Conservation (phyloP, 1,284 basidiomycete genomes). For the Caloboletus inedulis region DNA sequence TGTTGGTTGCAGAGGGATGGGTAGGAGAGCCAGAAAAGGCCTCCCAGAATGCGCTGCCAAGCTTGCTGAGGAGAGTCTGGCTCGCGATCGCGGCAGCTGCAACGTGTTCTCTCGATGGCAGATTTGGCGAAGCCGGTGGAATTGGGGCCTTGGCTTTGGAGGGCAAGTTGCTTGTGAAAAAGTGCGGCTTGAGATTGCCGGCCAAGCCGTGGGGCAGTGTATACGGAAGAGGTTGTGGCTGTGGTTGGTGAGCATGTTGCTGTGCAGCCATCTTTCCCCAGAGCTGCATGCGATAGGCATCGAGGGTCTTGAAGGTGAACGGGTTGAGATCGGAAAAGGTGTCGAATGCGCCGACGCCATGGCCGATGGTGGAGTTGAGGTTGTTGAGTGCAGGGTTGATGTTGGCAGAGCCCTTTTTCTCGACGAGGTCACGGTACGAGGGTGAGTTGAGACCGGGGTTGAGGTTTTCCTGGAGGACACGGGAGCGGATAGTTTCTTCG, state of each 20-base stretch:
- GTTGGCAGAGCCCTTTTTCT: conserved; percentile 30
- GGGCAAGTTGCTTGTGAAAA: conserved; percentile 37
- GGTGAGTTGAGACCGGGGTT: conserved; percentile 54
- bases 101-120: conserved; percentile 35
- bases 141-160: conserved; percentile 23
- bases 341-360: conserved; percentile 50
- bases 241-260: conserved; percentile 36
- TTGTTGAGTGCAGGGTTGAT: conserved; percentile 26
- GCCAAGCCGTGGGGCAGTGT: conserved; percentile 47
- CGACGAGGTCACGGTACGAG: conserved; percentile 22
- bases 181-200: conserved; percentile 52
- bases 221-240: conserved; percentile 14
- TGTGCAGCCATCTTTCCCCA: conserved; percentile 78
- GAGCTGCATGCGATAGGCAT: conserved; percentile 83
- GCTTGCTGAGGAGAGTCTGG: conserved; percentile 63
- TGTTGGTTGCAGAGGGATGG: conserved; percentile 23
- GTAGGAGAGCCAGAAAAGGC: conserved; percentile 58
- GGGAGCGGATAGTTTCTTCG: conserved; percentile 27
- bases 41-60: conserved; percentile 77
- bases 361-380: conserved; percentile 20
- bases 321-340: conserved; percentile 73
- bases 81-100: conserved; percentile 64
- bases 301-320: conserved; percentile 80
- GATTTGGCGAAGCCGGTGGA: conserved; percentile 28
- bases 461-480: conserved; percentile 67